These are phyloP conservation scores for Ascomycota sp. DNA, from an alignment of 2,329 filamentous ascomycete genomes.

Conservation along the genomic window DNA sequence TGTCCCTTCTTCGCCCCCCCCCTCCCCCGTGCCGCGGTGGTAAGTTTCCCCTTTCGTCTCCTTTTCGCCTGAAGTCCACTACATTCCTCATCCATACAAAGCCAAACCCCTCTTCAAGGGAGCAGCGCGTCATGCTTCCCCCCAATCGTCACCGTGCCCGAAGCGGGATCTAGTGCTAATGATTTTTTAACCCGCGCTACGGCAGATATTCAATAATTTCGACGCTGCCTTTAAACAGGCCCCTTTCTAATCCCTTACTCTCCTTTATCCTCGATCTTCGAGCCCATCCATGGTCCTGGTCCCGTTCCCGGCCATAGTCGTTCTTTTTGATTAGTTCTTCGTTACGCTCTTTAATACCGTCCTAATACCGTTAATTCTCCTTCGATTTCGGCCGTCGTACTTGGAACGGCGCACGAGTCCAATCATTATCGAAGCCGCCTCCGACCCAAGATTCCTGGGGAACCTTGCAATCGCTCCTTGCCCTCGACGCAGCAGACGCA, in stretches of 20 bases:
- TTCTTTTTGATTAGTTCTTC: slow-evolving; percentile 31
- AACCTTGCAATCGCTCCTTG: slow-evolving; percentile 28
- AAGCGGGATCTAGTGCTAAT: too few species aligned
- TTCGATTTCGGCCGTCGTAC: slow-evolving; percentile 18
- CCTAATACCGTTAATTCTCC: slow-evolving; percentile 26
- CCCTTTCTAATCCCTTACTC: slow-evolving; percentile 23
- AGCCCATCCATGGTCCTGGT: slow-evolving; percentile 23
- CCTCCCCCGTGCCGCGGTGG: too few species aligned
- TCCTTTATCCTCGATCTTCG: slow-evolving; percentile 11
- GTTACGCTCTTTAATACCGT: slow-evolving; percentile 31
- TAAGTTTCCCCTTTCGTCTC: slow-evolving; percentile 21
- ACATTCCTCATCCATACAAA: slow-evolving; percentile 10
- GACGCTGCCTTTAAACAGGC: slow-evolving; percentile 24
- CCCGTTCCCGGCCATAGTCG: slow-evolving; percentile 31
- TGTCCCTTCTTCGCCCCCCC: slow-evolving; percentile 20
- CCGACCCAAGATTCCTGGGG: slow-evolving; percentile 30
- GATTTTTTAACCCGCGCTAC: slow-evolving; percentile 5
- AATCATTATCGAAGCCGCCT: slow-evolving; percentile 19
- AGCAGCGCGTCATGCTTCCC: slow-evolving; percentile 8
- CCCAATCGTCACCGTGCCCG: too few species aligned
- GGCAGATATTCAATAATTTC: slow-evolving; percentile 15
- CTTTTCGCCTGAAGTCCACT: slow-evolving; percentile 6
- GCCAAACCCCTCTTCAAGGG: slow-evolving; percentile 8
- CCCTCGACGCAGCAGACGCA: slow-evolving; percentile 9
- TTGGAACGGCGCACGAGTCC: slow-evolving; percentile 8